phyloP scores from a whole-genome alignment of 2,329 filamentous ascomycete genomes.

The Podosphaera xanthii region DNA sequence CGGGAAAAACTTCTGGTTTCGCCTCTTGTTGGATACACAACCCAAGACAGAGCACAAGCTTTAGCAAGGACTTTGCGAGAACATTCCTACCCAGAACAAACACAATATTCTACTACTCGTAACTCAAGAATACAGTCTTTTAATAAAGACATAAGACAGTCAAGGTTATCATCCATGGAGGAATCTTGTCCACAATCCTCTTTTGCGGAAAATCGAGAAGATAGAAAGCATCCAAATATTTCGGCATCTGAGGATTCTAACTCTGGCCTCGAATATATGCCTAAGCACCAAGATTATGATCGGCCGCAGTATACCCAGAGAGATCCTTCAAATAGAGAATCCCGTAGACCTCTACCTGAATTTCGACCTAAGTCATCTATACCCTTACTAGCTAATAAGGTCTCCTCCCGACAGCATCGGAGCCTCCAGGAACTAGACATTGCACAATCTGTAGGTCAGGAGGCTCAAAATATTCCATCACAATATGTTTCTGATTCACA shows the following conservation, averaged over 20 bases:
- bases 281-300: background rate
- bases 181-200: constrained; percentile 11
- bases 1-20: constrained; percentile 6
- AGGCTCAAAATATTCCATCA: constrained; percentile 2
- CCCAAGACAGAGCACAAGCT: constrained; percentile 3
- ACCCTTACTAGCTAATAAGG: constrained; percentile 2
- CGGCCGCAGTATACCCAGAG: constrained; percentile 3
- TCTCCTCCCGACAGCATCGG: constrained; percentile 9
- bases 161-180: constrained; percentile 1
- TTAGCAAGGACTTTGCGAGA: constrained; percentile 5
- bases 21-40: constrained; percentile 5
- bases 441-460: constrained; percentile 11
- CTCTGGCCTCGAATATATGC: constrained; percentile 8
- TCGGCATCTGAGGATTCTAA: constrained; percentile 7
- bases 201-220: constrained; percentile 14
- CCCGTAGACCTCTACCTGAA: constrained; percentile 1
- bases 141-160: constrained; percentile 3
- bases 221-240: constrained; percentile 3
- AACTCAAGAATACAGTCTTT: constrained; percentile 6
- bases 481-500: constrained; percentile 14
- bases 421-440: constrained; percentile 12
- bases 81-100: constrained; percentile 2
- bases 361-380: background rate
- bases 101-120: background rate
- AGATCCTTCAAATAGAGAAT: constrained; percentile 6